Evolutionary conservation across 306 rosid genomes (phyloP).

Genomic region (Citrullus mucosospermus): DNA sequence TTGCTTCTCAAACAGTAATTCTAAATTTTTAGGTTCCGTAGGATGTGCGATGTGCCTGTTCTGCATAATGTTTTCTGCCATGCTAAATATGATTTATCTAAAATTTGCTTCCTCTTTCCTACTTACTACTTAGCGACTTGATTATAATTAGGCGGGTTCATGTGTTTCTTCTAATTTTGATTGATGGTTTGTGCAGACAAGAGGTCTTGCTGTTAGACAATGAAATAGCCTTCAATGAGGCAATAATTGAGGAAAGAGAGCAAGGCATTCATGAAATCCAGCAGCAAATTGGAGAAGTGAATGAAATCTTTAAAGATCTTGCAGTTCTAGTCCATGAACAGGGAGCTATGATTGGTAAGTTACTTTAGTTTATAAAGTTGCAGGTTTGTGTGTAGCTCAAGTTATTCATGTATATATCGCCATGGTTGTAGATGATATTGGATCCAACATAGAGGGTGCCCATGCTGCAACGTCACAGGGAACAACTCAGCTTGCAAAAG

Average conservation of each 20-base stretch:
- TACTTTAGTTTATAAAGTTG: not conserved
- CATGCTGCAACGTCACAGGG: conserved; percentile 74
- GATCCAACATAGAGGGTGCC: conserved; percentile 64
- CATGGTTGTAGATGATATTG: conserved; percentile 58
- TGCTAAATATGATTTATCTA: not conserved
- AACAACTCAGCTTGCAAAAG: conserved; percentile 64
- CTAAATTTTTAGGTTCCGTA: not conserved
- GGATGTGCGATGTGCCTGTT: not conserved
- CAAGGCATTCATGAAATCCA: conserved; percentile 97
- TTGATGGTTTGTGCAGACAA: conserved; percentile 43
- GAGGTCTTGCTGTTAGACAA: conserved; percentile 77
- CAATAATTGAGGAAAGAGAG: conserved; percentile 91
- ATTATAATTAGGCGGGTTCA: not conserved
- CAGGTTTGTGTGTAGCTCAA: conserved; percentile 5
- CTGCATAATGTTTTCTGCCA: not conserved
- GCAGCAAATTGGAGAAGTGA: conserved; percentile 92
- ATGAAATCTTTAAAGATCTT: conserved; percentile 90
- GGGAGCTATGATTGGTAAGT: conserved; percentile 77
- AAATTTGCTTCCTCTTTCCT: not conserved
- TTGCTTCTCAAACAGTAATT: not conserved
- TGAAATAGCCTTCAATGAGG: conserved; percentile 90
- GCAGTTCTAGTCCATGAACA: conserved; percentile 92
- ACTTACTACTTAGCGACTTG: not conserved
- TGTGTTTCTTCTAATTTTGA: not conserved
- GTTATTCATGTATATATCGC: conserved; percentile 13